Percentiles rank a stretch among this genome's conserved stretches.
These are phyloP conservation scores for Calonectria hongkongensis DNA, from an alignment of 2,329 filamentous ascomycete species.

Conservation along the genomic window DNA sequence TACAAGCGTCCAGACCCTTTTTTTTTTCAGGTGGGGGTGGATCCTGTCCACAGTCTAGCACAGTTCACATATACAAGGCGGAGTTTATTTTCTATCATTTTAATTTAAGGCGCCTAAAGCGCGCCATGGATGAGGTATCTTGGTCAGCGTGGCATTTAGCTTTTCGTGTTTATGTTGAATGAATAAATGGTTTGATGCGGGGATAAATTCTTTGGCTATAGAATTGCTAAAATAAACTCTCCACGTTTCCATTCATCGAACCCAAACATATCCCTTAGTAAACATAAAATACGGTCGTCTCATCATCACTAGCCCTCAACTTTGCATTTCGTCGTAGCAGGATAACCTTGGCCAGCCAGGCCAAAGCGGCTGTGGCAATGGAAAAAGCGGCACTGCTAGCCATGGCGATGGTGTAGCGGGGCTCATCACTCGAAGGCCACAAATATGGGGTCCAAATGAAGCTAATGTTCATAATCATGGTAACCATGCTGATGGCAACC, in stretches of 20 bases:
- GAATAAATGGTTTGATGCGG: too few relatives aligned
- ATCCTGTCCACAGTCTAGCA: too few relatives aligned
- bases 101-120: too few relatives aligned
- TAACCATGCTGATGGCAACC: conserved; percentile 59
- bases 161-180: too few relatives aligned
- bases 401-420: conserved; percentile 46
- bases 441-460: conserved; percentile 45
- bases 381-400: conserved; percentile 49
- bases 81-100: too few relatives aligned
- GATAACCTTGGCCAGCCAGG: conserved; percentile 61
- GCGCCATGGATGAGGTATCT: too few relatives aligned
- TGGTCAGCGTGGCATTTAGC: too few relatives aligned
- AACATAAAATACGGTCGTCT: conserved; percentile 54
- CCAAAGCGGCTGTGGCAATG: conserved; percentile 59
- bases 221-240: too few relatives aligned
- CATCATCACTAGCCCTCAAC: conserved; percentile 50
- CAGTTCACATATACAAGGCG: too few relatives aligned
- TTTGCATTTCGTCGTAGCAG: conserved; percentile 61
- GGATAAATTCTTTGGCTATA: too few relatives aligned
- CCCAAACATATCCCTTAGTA: conserved; percentile 43
- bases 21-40: too few relatives aligned
- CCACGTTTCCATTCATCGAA: neutral
- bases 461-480: conserved; percentile 42
- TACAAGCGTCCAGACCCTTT: too few relatives aligned
- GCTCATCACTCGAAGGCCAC: conserved; percentile 40